phyloP scores from a whole-genome alignment of 495 filamentous ascomycete genomes.

The Daldinia bambusicola region DNA sequence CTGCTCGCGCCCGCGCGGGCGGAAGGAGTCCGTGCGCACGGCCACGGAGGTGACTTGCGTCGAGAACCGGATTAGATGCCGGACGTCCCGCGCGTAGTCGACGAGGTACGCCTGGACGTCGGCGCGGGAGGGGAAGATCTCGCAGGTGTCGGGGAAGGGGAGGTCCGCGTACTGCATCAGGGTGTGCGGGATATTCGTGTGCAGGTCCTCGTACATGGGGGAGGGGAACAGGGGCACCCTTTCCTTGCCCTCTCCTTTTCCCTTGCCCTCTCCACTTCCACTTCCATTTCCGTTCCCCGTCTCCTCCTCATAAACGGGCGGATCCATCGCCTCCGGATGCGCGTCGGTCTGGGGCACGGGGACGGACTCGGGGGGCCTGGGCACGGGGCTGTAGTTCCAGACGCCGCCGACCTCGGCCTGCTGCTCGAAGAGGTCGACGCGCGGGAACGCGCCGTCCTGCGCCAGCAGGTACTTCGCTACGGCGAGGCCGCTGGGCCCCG shows the following conservation, averaged over 20 bases:
- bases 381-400: conserved; percentile 76
- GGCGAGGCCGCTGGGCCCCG: conserved; percentile 73
- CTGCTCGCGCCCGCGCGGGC: conserved; percentile 42
- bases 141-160: conserved; percentile 65
- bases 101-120: conserved; percentile 78
- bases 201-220: conserved; percentile 81
- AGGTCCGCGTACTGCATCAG: conserved; percentile 85
- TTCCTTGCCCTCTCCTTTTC: not conserved
- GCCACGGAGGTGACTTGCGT: conserved; percentile 53
- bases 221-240: conserved; percentile 65
- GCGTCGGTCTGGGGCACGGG: conserved; percentile 57
- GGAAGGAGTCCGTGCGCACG: conserved; percentile 25
- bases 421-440: conserved; percentile 84
- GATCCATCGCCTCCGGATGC: conserved; percentile 51
- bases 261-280: no score
- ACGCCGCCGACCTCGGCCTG: conserved; percentile 77
- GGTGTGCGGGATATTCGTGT: conserved; percentile 86
- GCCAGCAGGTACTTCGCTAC: conserved; percentile 79
- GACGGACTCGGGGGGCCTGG: conserved; percentile 34
- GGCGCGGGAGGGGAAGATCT: conserved; percentile 77
- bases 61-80: conserved; percentile 57
- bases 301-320: conserved; percentile 44
- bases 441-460: conserved; percentile 71
- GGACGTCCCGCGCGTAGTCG: conserved; percentile 73
- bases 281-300: conserved; percentile 5